phyloP scores from a whole-genome alignment of 345 rosid species.

The Passiflora organensis region DNA sequence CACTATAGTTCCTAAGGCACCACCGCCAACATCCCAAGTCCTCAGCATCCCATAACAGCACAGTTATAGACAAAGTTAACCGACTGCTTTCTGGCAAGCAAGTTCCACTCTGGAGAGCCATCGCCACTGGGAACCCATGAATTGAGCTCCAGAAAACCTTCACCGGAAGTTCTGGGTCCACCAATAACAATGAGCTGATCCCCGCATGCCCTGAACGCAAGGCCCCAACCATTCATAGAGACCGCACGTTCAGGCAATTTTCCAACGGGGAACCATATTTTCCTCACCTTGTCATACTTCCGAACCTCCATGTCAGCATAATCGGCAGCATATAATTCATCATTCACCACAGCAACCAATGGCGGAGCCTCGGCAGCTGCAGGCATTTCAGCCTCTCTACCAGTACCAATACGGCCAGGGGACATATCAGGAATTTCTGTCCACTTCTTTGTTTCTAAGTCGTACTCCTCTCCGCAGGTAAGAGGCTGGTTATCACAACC shows the following conservation, averaged over 20 bases:
- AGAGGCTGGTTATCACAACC: conserved; percentile 46
- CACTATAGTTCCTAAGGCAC: conserved; percentile 24
- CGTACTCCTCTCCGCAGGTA: conserved; percentile 79
- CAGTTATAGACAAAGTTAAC: conserved; percentile 92
- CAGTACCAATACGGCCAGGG: conserved; percentile 49
- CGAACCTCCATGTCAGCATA: conserved; percentile 74
- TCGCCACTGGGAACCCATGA: conserved; percentile 68
- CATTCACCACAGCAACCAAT: conserved; percentile 75
- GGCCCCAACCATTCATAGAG: conserved; percentile 95
- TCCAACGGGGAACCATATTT: conserved; percentile 63
- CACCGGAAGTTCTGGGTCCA: conserved; percentile 68
- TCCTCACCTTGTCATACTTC: conserved; percentile 58
- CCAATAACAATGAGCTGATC: conserved; percentile 82
- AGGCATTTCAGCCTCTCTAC: conserved; percentile 44
- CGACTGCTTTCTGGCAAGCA: conserved; percentile 68
- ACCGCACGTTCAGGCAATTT: conserved; percentile 75
- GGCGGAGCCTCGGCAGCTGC: conserved; percentile 84
- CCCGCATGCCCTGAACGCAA: conserved; percentile 92
- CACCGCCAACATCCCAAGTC: conserved; percentile 16
- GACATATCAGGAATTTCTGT: conserved; percentile 72
- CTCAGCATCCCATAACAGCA: conserved; percentile 94
- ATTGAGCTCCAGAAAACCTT: conserved; percentile 76
- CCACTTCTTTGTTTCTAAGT: conserved; percentile 66
- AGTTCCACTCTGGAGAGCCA: conserved; percentile 71
- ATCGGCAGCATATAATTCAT: conserved; percentile 80